Evolutionary conservation across 371 early-diverging fungal species (phyloP).

Genomic region (Entomophthora muscae): DNA sequence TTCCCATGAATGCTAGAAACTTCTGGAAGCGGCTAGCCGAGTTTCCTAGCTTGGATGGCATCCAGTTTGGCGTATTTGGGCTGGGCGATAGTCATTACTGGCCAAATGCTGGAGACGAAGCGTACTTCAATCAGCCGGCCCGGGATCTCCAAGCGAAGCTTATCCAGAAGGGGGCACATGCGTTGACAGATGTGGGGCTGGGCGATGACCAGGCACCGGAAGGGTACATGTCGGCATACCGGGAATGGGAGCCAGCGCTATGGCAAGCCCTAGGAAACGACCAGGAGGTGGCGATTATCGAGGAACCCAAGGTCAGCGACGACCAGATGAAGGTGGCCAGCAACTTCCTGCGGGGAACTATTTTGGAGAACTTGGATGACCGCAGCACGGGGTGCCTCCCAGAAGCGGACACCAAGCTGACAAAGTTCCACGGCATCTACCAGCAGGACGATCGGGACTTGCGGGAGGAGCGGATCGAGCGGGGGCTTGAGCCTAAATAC

Average conservation of each 20-base stretch:
- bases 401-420: slow-evolving; percentile 76
- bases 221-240: slow-evolving; percentile 67
- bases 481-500: slow-evolving; percentile 74
- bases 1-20: slow-evolving; percentile 75
- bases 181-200: slow-evolving; percentile 42
- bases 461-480: slow-evolving; percentile 63
- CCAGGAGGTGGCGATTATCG: slow-evolving; percentile 33
- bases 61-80: slow-evolving; percentile 65
- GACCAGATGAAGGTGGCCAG: slow-evolving; percentile 77
- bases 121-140: slow-evolving; percentile 79
- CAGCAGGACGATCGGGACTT: slow-evolving; percentile 91
- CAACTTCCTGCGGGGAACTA: slow-evolving; percentile 82
- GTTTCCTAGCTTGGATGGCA: slow-evolving; percentile 37
- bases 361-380: slow-evolving; percentile 64
- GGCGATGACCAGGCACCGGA: slow-evolving; percentile 90
- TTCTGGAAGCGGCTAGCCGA: slow-evolving; percentile 48
- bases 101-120: slow-evolving; percentile 76
- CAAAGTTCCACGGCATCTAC: slow-evolving; percentile 93
- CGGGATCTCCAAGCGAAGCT: slow-evolving; percentile 68
- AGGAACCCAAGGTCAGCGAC: slow-evolving; percentile 56
- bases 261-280: slow-evolving; percentile 66
- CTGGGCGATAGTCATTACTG: slow-evolving; percentile 90
- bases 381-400: slow-evolving; percentile 66
- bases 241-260: slow-evolving; percentile 54
- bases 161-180: slow-evolving; percentile 46